Evolutionary conservation across 345 rosid genomes (phyloP).

Genomic region (thale cress (Arabidopsis thaliana)): TAIR10.1 NC_003076.8:22536501-22537000

Average conservation of each 20-base stretch:
- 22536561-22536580: slow-evolving; percentile 8
- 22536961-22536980: not conserved
- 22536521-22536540: slow-evolving; percentile 25
- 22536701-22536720: slow-evolving; percentile 28
- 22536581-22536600: slow-evolving; percentile 31
- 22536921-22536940: slow-evolving; percentile 4
- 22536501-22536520: slow-evolving; percentile 27
- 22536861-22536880: not conserved
- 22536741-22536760: slow-evolving; percentile 45
- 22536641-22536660: slow-evolving; percentile 40
- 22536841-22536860: slow-evolving; percentile 2
- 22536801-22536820: slow-evolving; percentile 67
- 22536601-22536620: not conserved
- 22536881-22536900: slow-evolving; percentile 14
- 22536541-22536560: slow-evolving; percentile 18
- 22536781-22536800: slow-evolving; percentile 80
- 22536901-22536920: slow-evolving; percentile 3
- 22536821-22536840: slow-evolving; percentile 10
- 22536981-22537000: not conserved
- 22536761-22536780: slow-evolving; percentile 70
- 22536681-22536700: slow-evolving; percentile 20
- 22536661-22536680: slow-evolving; percentile 21
- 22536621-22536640: slow-evolving; percentile 40
- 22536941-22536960: slow-evolving; percentile 11
- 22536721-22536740: slow-evolving; percentile 15